These are phyloP conservation scores for Coemansia sp. DNA, from an alignment of 371 early-diverging fungal genomes.

Conservation along the genomic window DNA sequence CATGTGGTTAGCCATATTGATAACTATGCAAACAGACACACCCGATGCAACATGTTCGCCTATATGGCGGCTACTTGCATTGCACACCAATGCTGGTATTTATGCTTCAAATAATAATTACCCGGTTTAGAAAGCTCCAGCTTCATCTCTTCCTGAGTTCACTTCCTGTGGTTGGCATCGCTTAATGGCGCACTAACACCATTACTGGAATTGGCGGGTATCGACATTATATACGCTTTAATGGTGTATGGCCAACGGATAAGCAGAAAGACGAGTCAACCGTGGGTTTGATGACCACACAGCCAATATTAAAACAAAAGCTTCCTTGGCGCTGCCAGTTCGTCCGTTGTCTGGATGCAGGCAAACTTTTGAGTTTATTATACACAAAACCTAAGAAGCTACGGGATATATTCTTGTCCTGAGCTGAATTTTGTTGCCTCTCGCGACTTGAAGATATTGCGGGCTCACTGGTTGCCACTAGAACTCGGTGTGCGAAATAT, in stretches of 20 bases:
- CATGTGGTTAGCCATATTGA: neutral
- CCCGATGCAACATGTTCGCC: neutral
- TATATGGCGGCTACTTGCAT: neutral
- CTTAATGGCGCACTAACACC: neutral
- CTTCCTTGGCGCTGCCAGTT: neutral
- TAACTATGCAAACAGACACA: neutral
- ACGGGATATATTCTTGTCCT: neutral
- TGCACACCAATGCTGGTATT: neutral
- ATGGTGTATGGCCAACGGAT: neutral
- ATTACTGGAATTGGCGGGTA: neutral
- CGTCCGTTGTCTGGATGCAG: too few relatives aligned
- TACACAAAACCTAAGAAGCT: neutral
- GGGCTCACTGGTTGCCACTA: neutral
- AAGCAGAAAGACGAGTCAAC: neutral
- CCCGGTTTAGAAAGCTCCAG: slow-evolving; percentile 29
- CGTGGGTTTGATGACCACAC: neutral
- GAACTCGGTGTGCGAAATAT: neutral
- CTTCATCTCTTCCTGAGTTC: slow-evolving; percentile 33
- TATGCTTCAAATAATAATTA: slow-evolving; percentile 18
- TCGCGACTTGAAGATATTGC: neutral
- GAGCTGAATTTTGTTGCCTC: neutral
- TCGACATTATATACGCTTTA: neutral
- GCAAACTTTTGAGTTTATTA: slow-evolving; percentile 9
- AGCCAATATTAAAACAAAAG: neutral
- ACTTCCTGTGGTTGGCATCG: slow-evolving; percentile 28